A percentile compares a stretch with the other conserved stretches of the same genome.
These are phyloP conservation scores for Draba incana DNA, from an alignment of 345 rosid genomes.

Conservation along the genomic window DNA sequence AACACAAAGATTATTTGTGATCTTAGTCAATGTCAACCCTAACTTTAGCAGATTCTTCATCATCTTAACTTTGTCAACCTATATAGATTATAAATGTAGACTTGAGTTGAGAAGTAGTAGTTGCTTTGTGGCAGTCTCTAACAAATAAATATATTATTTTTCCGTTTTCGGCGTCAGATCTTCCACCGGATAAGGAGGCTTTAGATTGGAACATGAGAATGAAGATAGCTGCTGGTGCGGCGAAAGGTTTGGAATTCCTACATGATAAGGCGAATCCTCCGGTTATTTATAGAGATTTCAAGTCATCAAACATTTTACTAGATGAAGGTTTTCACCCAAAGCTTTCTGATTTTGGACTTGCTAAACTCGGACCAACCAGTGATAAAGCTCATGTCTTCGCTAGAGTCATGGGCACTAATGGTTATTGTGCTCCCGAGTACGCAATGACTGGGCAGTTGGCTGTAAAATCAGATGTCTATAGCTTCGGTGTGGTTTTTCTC, in stretches of 20 bases:
- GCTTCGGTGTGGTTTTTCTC: slow-evolving; percentile 92
- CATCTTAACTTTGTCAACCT: no score
- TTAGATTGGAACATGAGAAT: slow-evolving; percentile 96
- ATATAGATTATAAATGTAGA: background rate
- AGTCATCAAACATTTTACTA: slow-evolving; percentile 91
- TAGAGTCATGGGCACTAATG: slow-evolving; percentile 99
- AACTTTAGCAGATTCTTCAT: slow-evolving; percentile 23
- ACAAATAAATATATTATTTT: background rate
- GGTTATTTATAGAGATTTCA: slow-evolving; percentile 94
- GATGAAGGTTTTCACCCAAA: slow-evolving; percentile 92
- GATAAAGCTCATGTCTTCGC: slow-evolving; percentile 99
- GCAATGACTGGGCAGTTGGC: slow-evolving; percentile 99
- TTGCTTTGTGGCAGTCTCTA: slow-evolving; percentile 17
- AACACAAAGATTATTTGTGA: slow-evolving; percentile 18
- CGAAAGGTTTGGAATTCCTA: slow-evolving; percentile 90
- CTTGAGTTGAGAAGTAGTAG: slow-evolving; percentile 33
- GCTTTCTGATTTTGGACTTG: slow-evolving; percentile 97
- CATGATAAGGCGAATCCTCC: slow-evolving; percentile 97
- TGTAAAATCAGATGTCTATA: slow-evolving; percentile 91
- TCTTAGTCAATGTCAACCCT: slow-evolving; percentile 40
- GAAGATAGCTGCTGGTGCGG: slow-evolving; percentile 99
- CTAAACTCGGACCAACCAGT: slow-evolving; percentile 96
- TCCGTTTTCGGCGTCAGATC: slow-evolving; percentile 49
- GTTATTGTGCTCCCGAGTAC: slow-evolving; percentile 99
- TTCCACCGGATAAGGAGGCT: slow-evolving; percentile 90